A percentile compares a stretch with the other conserved stretches of the same genome.
phyloP scores from a whole-genome alignment of 2,329 filamentous ascomycete genomes.

The Pseudopyrenochaeta lycopersici region DNA sequence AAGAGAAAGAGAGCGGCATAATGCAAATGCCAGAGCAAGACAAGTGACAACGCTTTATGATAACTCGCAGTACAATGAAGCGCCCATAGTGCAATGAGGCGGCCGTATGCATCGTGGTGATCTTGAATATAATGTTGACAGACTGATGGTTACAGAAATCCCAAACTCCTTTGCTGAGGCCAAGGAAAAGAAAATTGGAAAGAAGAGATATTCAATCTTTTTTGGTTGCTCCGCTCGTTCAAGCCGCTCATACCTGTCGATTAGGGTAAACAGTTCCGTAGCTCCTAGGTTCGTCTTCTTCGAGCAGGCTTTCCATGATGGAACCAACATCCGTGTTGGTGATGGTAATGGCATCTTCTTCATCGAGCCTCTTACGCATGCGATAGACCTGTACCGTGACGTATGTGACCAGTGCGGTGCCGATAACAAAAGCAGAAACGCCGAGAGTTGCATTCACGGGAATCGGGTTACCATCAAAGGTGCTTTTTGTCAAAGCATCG shows the following conservation, averaged over 20 bases:
- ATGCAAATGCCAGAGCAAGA: too few species aligned
- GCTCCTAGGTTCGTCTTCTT: constrained; percentile 43
- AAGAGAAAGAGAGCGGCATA: too few species aligned
- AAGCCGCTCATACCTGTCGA: constrained; percentile 24
- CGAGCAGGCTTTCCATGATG: constrained; percentile 53
- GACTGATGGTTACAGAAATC: background rate
- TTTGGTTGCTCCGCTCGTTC: background rate
- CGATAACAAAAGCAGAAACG: constrained; percentile 67
- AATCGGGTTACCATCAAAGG: constrained; percentile 75
- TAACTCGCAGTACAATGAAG: too few species aligned
- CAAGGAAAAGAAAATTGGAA: background rate
- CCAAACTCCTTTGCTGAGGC: background rate
- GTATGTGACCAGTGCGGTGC: constrained; percentile 65
- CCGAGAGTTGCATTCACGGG: constrained; percentile 78
- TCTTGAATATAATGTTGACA: too few species aligned
- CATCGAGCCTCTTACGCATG: constrained; percentile 41
- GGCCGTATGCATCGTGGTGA: too few species aligned
- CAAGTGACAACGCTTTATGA: too few species aligned
- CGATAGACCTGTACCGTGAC: constrained; percentile 43
- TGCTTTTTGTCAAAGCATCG: constrained; percentile 77
- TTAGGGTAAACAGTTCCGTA: constrained; percentile 35
- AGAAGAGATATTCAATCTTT: background rate
- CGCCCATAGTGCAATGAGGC: too few species aligned
- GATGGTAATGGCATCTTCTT: constrained; percentile 64
- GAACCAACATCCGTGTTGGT: constrained; percentile 75